Conservation (phyloP, 2,329 filamentous ascomycete species). For the Lecanosticta acicola region DNA sequence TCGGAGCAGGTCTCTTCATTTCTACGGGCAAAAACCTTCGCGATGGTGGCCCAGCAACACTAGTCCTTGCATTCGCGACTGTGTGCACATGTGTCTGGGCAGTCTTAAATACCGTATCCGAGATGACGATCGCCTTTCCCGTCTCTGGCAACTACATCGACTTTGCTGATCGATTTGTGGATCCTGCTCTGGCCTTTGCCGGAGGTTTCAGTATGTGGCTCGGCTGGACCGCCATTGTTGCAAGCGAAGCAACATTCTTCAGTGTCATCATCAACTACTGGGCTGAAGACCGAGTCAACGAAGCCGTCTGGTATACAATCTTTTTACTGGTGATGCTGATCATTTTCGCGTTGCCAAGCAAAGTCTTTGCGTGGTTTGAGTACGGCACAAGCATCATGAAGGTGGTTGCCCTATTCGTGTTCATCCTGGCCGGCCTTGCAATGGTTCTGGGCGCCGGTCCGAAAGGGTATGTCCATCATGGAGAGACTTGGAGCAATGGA, state of each 20-base stretch:
- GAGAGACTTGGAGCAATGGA: slow-evolving; percentile 21
- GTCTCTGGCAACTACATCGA: slow-evolving; percentile 36
- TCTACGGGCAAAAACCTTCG: slow-evolving; percentile 43
- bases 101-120: slow-evolving; percentile 31
- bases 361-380: slow-evolving; percentile 33
- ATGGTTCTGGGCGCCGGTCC: slow-evolving; percentile 56
- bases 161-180: slow-evolving; percentile 36
- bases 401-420: slow-evolving; percentile 33
- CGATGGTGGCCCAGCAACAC: slow-evolving; percentile 42
- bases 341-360: slow-evolving; percentile 24
- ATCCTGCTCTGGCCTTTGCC: slow-evolving; percentile 37
- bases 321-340: slow-evolving; percentile 63
- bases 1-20: slow-evolving; percentile 50
- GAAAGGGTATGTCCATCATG: slow-evolving; percentile 53
- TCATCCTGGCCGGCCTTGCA: slow-evolving; percentile 44
- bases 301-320: slow-evolving; percentile 72
- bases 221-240: slow-evolving; percentile 25
- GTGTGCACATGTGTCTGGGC: slow-evolving; percentile 31
- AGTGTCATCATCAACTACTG: slow-evolving; percentile 19
- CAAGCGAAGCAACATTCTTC: slow-evolving; percentile 41
- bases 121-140: slow-evolving; percentile 38
- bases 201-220: slow-evolving; percentile 35
- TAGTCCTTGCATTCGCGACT: slow-evolving; percentile 32
- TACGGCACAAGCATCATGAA: slow-evolving; percentile 20
- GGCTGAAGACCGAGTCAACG: slow-evolving; percentile 42